Evolutionary conservation across 192 early-diverging fungal genomes (phyloP), one percentile per base, ranked within the genome.

Genomic region (Umbelopsis vinacea): DNA sequence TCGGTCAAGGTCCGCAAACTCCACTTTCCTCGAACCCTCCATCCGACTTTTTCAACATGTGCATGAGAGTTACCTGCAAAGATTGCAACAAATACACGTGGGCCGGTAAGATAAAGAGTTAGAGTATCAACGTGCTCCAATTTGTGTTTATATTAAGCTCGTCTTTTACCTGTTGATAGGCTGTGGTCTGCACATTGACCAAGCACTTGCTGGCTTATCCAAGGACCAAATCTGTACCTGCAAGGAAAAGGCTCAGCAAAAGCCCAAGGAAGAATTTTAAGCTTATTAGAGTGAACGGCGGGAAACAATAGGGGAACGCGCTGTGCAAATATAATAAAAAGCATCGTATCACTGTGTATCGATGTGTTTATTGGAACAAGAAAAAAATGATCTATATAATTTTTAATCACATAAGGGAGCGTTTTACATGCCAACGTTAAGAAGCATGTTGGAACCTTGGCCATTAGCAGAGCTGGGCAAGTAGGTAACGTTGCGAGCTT

Each of bases 401-500:
- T 50, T 50, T 50, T 50, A 17, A 19, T 50, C 48, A 43, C 6
- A 43, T 43, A 43, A 43, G 3, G 40, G 40, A 11, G 40, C 6
- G 40, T 10, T 17, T 37, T 63, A 63, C 57, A 63, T 38, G 57
- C 57, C 57, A 63, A 63, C 57, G 84, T 94, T 93, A 60, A 94
- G 84, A 43, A 95, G 87, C 83, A 95, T 81, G 82, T 92, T 92
- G 83, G 83, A 84, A 75, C 85, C 88, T 11, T 33, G 8, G 40
- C 84, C 84, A 24, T 85, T 83, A 43, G 80, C 79, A 19, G 79
- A 70, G 22, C 76, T 83, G 9, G 98, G 98, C 74, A 99, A 86
- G 74, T 97, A 99, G 2, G 95, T 97, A 68, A 98, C 91, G 78
- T 92, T 96, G 71, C 89, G 83, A 24, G 95, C 84, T 35, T 85